Conservation (phyloP, 441 rosid genomes). For the Aleurites moluccanus region DNA sequence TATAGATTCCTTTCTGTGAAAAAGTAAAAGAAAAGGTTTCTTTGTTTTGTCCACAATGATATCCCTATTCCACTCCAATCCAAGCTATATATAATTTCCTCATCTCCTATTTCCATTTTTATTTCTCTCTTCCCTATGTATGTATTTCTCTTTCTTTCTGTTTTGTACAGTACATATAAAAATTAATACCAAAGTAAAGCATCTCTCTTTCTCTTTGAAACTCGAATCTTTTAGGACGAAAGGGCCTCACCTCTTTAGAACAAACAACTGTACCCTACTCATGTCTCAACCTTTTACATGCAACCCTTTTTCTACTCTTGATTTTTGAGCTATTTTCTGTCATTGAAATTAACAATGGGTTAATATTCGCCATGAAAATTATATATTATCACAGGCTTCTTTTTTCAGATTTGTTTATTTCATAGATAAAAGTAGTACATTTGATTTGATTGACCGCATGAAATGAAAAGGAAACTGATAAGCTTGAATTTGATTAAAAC, state of each 20-base stretch:
- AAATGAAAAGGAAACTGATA: background rate
- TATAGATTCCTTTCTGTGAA: slow-evolving; percentile 25
- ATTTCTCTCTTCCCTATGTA: too few relatives aligned
- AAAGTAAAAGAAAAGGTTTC: slow-evolving; percentile 20
- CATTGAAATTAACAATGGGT: too few relatives aligned
- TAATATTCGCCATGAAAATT: too few relatives aligned
- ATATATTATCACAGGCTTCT: too few relatives aligned
- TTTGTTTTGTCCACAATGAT: slow-evolving; percentile 13
- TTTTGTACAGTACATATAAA: background rate
- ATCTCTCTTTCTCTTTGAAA: slow-evolving; percentile 21
- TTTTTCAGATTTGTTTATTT: too few relatives aligned
- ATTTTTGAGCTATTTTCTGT: background rate
- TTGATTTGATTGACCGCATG: background rate
- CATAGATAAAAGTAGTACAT: background rate
- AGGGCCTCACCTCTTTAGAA: slow-evolving; percentile 22
- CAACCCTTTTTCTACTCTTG: slow-evolving; percentile 2
- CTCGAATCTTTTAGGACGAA: slow-evolving; percentile 35
- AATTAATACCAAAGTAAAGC: slow-evolving; percentile 6
- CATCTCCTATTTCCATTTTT: too few relatives aligned
- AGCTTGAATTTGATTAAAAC: background rate
- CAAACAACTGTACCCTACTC: slow-evolving; percentile 1
- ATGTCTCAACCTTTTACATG: slow-evolving; percentile 22
- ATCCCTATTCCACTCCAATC: background rate
- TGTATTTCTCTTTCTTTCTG: background rate
- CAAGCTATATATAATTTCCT: background rate